Conservation (phyloP, 2,329 filamentous ascomycete genomes). For the Helotiales sp. region DNA sequence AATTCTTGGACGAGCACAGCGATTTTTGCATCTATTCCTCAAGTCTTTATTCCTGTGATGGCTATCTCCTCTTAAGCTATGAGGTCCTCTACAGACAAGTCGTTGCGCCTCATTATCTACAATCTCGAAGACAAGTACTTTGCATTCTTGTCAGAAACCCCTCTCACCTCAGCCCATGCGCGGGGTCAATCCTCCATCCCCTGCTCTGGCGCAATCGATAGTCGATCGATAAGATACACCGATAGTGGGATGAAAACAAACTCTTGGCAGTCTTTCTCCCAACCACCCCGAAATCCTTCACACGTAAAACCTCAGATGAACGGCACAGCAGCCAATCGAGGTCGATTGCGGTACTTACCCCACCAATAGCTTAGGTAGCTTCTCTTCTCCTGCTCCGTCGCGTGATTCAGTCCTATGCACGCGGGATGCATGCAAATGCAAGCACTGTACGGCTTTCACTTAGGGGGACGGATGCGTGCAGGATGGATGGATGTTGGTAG, state of each 20-base stretch:
- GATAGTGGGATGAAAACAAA: background rate
- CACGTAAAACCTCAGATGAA: no score
- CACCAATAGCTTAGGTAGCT: background rate
- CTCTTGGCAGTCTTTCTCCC: background rate
- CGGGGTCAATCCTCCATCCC: slow-evolving; percentile 13
- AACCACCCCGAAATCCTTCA: background rate
- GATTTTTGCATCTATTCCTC: no score
- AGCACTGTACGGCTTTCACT: background rate
- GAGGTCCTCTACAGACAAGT: no score
- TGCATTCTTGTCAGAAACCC: background rate
- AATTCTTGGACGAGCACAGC: background rate
- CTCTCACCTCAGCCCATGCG: background rate
- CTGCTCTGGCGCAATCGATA: slow-evolving; percentile 1
- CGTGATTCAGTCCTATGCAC: slow-evolving; percentile 2
- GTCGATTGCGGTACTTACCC: background rate
- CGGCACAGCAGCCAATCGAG: background rate
- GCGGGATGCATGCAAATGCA: slow-evolving; percentile 10
- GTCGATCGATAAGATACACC: slow-evolving; percentile 5
- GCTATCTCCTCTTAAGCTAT: no score
- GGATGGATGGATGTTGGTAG: background rate
- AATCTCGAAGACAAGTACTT: no score
- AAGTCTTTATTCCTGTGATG: background rate
- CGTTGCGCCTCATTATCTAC: no score
- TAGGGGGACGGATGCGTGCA: background rate
- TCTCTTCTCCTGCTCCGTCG: background rate